These are phyloP conservation scores for Aspergillus ibericus DNA, from an alignment of 2,329 filamentous ascomycete genomes.

Conservation along the genomic window DNA sequence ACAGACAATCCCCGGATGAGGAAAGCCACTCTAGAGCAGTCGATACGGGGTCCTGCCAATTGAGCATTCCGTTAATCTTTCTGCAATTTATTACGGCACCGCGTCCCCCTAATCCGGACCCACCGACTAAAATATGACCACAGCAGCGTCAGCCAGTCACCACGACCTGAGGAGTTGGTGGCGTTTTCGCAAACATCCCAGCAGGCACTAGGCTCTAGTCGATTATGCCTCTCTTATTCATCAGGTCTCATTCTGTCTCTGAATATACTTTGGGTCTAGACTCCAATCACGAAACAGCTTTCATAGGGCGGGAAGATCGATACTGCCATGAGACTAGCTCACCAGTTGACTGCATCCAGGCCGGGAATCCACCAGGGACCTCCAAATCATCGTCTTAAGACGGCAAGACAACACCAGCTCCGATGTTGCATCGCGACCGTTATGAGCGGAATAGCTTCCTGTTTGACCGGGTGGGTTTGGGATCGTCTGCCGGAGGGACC, in stretches of 20 bases:
- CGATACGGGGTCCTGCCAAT: neutral
- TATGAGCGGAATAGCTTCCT: neutral
- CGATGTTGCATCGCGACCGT: neutral
- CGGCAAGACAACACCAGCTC: neutral
- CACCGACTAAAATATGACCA: slow-evolving; percentile 6
- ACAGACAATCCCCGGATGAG: neutral
- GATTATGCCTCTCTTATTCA: neutral
- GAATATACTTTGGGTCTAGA: neutral
- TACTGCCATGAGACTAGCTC: neutral
- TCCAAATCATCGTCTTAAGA: neutral
- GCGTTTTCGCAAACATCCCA: neutral
- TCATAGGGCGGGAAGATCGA: neutral
- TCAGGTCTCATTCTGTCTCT: neutral
- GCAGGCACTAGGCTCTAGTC: neutral
- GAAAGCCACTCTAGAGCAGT: neutral
- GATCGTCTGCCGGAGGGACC: neutral
- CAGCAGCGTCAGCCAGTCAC: neutral
- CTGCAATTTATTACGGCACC: neutral
- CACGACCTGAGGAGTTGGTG: neutral
- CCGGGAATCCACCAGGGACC: neutral
- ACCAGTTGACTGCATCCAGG: neutral
- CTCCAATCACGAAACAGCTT: neutral
- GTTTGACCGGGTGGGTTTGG: neutral
- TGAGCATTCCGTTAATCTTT: neutral
- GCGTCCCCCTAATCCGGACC: neutral